A percentile compares a stretch with the other conserved stretches of the same genome.
phyloP scores from a whole-genome alignment of 345 rosid genomes.

The Hibiscus trionum region DNA sequence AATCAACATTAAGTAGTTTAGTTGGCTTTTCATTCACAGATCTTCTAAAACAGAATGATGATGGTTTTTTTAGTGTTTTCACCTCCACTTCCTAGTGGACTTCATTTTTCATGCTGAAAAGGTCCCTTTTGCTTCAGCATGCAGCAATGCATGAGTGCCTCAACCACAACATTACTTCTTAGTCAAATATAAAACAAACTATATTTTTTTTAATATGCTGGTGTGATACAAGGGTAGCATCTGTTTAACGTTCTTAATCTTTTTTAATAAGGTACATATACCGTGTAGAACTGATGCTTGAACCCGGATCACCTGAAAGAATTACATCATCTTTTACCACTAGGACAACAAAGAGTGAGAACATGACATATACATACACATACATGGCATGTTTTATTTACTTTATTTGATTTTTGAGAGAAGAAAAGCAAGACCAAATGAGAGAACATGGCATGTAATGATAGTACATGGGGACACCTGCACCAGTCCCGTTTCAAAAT shows the following conservation, averaged over 20 bases:
- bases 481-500: constrained; percentile 15
- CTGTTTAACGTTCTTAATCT: too few species aligned
- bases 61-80: constrained; percentile 16
- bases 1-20: constrained; percentile 8
- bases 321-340: too few species aligned
- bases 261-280: too few species aligned
- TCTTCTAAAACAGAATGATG: constrained; percentile 45
- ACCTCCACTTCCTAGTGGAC: constrained; percentile 17
- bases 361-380: too few species aligned
- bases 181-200: not conserved
- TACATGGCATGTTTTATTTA: too few species aligned
- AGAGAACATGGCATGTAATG: constrained; percentile 35
- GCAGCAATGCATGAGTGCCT: constrained; percentile 4
- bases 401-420: too few species aligned
- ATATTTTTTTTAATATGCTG: not conserved
- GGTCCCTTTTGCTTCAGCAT: constrained; percentile 18
- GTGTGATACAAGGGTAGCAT: too few species aligned
- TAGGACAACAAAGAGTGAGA: too few species aligned
- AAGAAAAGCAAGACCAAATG: not conserved
- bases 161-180: not conserved
- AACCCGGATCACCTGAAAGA: too few species aligned
- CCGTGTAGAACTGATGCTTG: too few species aligned
- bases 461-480: constrained; percentile 29
- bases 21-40: constrained; percentile 18
- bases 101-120: not conserved